A percentile compares a stretch with the other conserved stretches of the same genome.
Evolutionary conservation across 768 basidiomycete genomes (phyloP).

Genomic region (Lactarius deliciosus): DNA sequence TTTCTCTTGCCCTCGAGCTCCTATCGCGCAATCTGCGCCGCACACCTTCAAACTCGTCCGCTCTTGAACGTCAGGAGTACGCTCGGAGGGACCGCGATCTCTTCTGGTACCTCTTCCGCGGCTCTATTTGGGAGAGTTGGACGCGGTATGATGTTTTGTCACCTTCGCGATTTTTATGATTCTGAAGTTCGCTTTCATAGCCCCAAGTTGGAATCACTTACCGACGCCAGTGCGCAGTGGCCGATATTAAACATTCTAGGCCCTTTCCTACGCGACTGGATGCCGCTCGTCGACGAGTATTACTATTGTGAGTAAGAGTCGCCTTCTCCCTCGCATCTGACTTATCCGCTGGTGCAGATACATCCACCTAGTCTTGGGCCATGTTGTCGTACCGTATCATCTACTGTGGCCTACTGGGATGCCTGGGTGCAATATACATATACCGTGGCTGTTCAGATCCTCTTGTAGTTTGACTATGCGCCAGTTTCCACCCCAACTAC

Average conservation of each 20-base stretch:
- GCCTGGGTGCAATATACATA: conserved; percentile 15
- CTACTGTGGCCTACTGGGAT: conserved; percentile 8
- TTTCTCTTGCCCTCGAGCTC: conserved; percentile 67
- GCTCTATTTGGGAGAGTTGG: conserved; percentile 80
- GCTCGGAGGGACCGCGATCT: conserved; percentile 80
- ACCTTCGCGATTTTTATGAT: conserved; percentile 2
- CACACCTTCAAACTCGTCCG: conserved; percentile 55
- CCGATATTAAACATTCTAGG: conserved; percentile 70
- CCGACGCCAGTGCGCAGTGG: conserved; percentile 50
- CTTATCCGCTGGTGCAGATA: conserved; percentile 20
- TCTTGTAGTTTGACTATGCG: not conserved
- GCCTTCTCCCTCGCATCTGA: not conserved
- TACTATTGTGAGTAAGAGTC: conserved; percentile 73
- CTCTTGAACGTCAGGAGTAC: conserved; percentile 74
- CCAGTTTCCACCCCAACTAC: conserved; percentile 13
- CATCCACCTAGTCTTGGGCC: conserved; percentile 21
- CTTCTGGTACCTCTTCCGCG: conserved; percentile 81
- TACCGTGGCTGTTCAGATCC: conserved; percentile 5
- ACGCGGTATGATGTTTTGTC: conserved; percentile 50
- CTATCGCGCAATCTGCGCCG: conserved; percentile 75
- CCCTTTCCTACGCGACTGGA: conserved; percentile 77
- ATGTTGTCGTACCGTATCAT: conserved; percentile 4
- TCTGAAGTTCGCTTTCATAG: conserved; percentile 40
- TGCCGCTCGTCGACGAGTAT: conserved; percentile 86
- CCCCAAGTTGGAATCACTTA: conserved; percentile 70